Conservation (phyloP, 139 green algal species). For the Chlorella ohadii region DNA sequence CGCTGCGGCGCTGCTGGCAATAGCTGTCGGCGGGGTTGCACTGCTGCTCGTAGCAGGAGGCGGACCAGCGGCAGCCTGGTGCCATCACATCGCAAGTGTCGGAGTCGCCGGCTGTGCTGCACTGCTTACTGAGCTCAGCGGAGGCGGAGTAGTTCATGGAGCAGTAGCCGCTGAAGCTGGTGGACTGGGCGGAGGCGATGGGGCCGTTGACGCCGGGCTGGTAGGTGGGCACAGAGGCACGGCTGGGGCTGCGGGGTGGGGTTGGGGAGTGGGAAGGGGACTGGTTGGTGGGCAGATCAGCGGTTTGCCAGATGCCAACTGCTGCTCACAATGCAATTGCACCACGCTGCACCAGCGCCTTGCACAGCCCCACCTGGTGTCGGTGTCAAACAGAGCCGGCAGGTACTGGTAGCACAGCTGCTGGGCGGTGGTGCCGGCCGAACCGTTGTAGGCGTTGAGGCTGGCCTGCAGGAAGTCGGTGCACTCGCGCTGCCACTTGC, state of each 20-base stretch:
- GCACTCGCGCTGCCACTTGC: not conserved
- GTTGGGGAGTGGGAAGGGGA: not conserved
- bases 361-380: too few species aligned
- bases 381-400: not conserved
- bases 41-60: not conserved
- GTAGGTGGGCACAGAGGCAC: not conserved
- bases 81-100: not conserved
- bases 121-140: not conserved
- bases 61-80: not conserved
- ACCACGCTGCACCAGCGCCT: too few species aligned
- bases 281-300: not conserved
- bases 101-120: not conserved
- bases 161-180: not conserved
- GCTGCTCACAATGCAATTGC: too few species aligned
- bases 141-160: not conserved
- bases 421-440: not conserved
- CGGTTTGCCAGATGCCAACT: too few species aligned
- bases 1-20: not conserved
- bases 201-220: not conserved
- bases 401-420: not conserved
- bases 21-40: not conserved
- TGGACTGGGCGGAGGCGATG: not conserved
- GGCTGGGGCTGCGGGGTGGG: not conserved
- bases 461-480: too few species aligned
- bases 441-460: not conserved